Evolutionary conservation across 805 yeast species (phyloP).

Genomic region (fission yeast (Schizosaccharomyces pombe)): DNA sequence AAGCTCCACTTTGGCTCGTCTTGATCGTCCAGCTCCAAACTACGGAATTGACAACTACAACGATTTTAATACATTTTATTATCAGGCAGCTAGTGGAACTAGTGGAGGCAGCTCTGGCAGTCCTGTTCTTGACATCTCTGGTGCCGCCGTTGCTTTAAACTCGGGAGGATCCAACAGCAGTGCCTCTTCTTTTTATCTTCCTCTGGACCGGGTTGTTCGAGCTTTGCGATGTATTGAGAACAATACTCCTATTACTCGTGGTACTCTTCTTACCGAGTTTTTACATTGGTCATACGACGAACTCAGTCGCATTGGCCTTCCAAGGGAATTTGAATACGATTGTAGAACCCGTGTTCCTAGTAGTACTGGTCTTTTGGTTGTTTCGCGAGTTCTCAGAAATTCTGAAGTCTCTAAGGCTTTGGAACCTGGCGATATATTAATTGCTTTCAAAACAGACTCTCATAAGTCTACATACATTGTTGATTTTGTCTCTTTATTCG

Average conservation of each 20-base stretch:
- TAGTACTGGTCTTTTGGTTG: conserved; percentile 60
- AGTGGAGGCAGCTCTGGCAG: conserved; percentile 92
- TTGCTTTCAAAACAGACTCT: conserved; percentile 28
- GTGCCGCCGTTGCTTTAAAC: conserved; percentile 71
- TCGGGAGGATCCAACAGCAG: conserved; percentile 88
- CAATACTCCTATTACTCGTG: conserved; percentile 43
- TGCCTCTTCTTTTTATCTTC: conserved; percentile 78
- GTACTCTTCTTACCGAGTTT: conserved; percentile 86
- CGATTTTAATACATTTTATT: conserved; percentile 82
- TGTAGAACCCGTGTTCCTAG: conserved; percentile 51
- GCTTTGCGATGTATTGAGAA: conserved; percentile 55
- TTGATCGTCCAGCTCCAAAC: conserved; percentile 86
- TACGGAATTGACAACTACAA: conserved; percentile 72
- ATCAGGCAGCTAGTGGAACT: conserved; percentile 89
- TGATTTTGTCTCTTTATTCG: conserved; percentile 50
- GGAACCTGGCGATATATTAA: conserved; percentile 65
- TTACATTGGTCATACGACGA: conserved; percentile 58
- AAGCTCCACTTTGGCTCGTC: conserved; percentile 59
- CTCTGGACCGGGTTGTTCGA: conserved; percentile 59
- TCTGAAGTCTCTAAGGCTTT: conserved; percentile 61
- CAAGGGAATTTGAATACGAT: conserved; percentile 42
- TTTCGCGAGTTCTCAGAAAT: conserved; percentile 54
- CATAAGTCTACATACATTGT: conserved; percentile 14
- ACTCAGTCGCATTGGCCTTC: conserved; percentile 67
- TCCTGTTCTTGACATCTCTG: conserved; percentile 75